phyloP scores from a whole-genome alignment of 768 basidiomycete species.

The Termitomyces sp. region DNA sequence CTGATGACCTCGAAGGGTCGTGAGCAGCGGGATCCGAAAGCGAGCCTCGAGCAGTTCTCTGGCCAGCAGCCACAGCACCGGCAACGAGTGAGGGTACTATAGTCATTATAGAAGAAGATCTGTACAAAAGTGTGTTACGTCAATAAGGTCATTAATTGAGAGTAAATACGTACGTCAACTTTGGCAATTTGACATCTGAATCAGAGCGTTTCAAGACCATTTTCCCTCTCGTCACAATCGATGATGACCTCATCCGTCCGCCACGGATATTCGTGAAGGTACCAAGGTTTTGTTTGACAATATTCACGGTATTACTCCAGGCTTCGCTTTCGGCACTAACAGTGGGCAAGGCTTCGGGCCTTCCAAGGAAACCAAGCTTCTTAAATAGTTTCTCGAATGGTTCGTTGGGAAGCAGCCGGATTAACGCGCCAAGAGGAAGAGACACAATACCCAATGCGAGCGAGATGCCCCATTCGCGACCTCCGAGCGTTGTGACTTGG shows the following conservation, averaged over 20 bases:
- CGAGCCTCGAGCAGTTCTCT: slow-evolving; percentile 59
- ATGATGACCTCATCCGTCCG: slow-evolving; percentile 80
- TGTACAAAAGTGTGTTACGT: slow-evolving; percentile 4
- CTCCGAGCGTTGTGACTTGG: slow-evolving; percentile 73
- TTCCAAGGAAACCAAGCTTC: slow-evolving; percentile 50
- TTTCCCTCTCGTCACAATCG: slow-evolving; percentile 79
- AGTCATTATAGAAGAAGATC: slow-evolving; percentile 32
- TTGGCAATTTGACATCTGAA: slow-evolving; percentile 40
- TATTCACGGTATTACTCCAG: slow-evolving; percentile 76
- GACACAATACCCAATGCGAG: slow-evolving; percentile 83
- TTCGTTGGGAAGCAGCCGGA: slow-evolving; percentile 75
- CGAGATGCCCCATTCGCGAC: slow-evolving; percentile 91
- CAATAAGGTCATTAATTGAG: not conserved
- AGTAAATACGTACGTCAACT: slow-evolving; percentile 35
- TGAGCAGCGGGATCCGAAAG: slow-evolving; percentile 70
- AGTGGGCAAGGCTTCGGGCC: slow-evolving; percentile 62
- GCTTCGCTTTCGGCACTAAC: slow-evolving; percentile 51
- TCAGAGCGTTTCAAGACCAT: slow-evolving; percentile 39
- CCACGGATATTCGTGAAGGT: slow-evolving; percentile 84
- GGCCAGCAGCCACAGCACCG: slow-evolving; percentile 51
- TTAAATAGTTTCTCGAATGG: slow-evolving; percentile 63
- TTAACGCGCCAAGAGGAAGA: slow-evolving; percentile 78
- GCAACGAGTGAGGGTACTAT: slow-evolving; percentile 46
- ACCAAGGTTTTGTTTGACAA: slow-evolving; percentile 80
- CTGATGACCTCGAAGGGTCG: slow-evolving; percentile 77